These are phyloP conservation scores for Pyronema omphalodes DNA, from an alignment of 495 filamentous ascomycete genomes.

Conservation along the genomic window DNA sequence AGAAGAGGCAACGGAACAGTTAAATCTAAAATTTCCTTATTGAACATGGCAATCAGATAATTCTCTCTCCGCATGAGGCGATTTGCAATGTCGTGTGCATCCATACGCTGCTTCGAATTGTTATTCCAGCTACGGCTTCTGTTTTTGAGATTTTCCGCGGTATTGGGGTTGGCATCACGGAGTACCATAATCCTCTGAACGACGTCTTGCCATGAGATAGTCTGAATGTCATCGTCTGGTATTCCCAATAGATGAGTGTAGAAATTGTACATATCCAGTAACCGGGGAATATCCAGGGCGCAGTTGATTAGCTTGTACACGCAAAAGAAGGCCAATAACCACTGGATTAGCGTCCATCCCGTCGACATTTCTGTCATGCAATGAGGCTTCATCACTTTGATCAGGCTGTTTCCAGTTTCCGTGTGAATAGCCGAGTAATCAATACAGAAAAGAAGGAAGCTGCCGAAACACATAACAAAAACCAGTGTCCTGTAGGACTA, in stretches of 20 bases:
- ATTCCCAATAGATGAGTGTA: conserved; percentile 72
- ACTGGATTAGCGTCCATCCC: conserved; percentile 57
- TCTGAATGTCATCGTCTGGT: conserved; percentile 84
- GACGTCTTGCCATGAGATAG: conserved; percentile 86
- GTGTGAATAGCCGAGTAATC: conserved; percentile 59
- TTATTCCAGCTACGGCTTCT: conserved; percentile 30
- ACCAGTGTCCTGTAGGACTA: conserved; percentile 36
- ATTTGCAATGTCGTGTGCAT: conserved; percentile 94
- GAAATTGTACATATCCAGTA: conserved; percentile 72
- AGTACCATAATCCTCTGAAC: conserved; percentile 76
- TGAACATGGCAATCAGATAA: conserved; percentile 87
- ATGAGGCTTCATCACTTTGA: conserved; percentile 58
- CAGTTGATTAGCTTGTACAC: conserved; percentile 59
- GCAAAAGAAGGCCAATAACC: conserved; percentile 79
- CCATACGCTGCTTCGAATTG: conserved; percentile 85
- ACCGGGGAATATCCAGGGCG: conserved; percentile 52
- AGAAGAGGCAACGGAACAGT: conserved; percentile 73
- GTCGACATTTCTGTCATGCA: conserved; percentile 80
- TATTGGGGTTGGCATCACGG: conserved; percentile 70
- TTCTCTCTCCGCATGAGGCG: conserved; percentile 92
- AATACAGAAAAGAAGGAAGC: conserved; percentile 73
- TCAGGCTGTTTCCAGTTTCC: conserved; percentile 41
- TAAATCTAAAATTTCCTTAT: conserved; percentile 84
- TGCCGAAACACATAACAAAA: conserved; percentile 71
- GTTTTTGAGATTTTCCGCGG: conserved; percentile 36